A percentile compares a stretch with the other conserved stretches of the same genome.
Conservation (phyloP, 805 yeast species). For the Pichia deserticola region DNA sequence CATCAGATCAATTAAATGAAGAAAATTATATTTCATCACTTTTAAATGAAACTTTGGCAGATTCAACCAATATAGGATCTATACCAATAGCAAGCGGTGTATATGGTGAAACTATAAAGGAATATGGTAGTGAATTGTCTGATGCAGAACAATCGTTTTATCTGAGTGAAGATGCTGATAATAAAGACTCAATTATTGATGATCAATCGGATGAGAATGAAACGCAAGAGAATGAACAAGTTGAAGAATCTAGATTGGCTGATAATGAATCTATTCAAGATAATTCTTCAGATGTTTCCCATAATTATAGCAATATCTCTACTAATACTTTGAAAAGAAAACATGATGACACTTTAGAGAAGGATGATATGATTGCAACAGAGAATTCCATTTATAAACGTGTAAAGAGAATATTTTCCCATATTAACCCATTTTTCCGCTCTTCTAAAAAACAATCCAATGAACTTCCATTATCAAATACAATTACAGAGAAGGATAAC, state of each 20-base stretch:
- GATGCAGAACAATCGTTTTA: constrained; percentile 9
- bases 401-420: constrained; percentile 4
- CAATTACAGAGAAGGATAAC: too few species aligned
- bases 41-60: background rate
- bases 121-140: background rate
- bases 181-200: too few species aligned
- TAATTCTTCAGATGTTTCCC: too few species aligned
- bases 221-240: background rate
- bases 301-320: too few species aligned
- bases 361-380: background rate
- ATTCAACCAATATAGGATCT: background rate
- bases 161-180: background rate
- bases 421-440: background rate
- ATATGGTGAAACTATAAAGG: constrained; percentile 2
- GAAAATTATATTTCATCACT: constrained; percentile 1
- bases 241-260: background rate
- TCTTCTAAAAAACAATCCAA: too few species aligned
- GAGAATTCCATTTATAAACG: background rate
- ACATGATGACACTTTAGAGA: background rate
- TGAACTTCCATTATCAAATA: too few species aligned
- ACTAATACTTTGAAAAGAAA: background rate
- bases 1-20: background rate
- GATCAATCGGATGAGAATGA: background rate
- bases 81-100: constrained; percentile 1
- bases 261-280: background rate